Base-by-base conservation (phyloP, 495 filamentous ascomycete genomes). In the Corynascus novoguineensis region DNA sequence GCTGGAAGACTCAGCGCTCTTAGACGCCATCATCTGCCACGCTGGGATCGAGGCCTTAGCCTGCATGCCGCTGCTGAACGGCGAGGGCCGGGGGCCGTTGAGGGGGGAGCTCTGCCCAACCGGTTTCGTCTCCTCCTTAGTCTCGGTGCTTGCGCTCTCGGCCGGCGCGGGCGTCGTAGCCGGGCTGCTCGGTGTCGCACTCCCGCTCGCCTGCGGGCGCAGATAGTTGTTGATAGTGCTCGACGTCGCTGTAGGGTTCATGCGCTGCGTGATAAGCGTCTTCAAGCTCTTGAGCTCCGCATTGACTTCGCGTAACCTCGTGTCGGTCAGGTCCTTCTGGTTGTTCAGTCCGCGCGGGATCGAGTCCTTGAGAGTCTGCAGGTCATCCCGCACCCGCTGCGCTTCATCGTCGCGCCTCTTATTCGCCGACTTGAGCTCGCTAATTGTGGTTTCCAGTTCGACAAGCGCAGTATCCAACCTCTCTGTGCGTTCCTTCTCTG, bases 241-340 rank as follows among this genome's bases (percentile, higher is more conserved):
- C 29, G 62, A 62, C 28, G 69, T 72, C 56, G 73, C 68, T 28
- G 69, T 68, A 41, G 74, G 70, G 60, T 84, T 84, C 74, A 95
- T 82, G 60, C 89, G 78, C 70, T 95, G 93, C 41, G 81, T 83
- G 68, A 97, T 77, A 53, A 99, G 75, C 19, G 85, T 85, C 75
- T 97, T 97, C 56, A 99, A 74, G 69, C 91, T 95, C 82, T 88
- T 90, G 58, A 99, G 77, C 71, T 99, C 93, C 10, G 78, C 81
- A 54, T 89, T 86, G 49, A 99, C 80, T 52, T 97, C 95, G 68
- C 83, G 87, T 46, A 99, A 71, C 32, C 89, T 78, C 55, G 75
- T 81, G 68, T 97, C 92, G 40, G 86, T 88, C 45, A 81, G 76
- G 59, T 92, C 89, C 69, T 92, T 90, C 67, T 95, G 90, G 57